Evolutionary conservation across 495 filamentous ascomycete species (phyloP).

Genomic region (Lasiosphaeriaceae sp.): DNA sequence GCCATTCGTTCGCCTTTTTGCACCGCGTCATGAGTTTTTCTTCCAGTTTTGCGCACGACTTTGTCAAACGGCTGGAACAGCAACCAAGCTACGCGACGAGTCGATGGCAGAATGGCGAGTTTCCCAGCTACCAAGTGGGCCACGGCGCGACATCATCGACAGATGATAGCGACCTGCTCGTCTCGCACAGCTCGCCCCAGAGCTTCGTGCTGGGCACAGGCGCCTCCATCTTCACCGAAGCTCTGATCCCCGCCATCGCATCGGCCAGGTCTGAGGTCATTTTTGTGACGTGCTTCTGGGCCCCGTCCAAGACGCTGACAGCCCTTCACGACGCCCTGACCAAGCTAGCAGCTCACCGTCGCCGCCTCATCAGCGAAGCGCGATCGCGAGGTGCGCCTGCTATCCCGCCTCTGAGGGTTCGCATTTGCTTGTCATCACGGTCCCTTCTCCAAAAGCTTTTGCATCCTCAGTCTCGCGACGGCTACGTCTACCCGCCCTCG

Average conservation of each 20-base stretch:
- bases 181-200: conserved; percentile 41
- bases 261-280: conserved; percentile 58
- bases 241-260: conserved; percentile 53
- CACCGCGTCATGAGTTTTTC: conserved; percentile 5
- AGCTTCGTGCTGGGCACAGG: conserved; percentile 57
- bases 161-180: conserved; percentile 34
- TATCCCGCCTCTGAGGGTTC: conserved; percentile 15
- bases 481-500: conserved; percentile 53
- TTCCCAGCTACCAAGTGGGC: conserved; percentile 15
- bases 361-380: conserved; percentile 13
- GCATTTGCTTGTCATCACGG: conserved; percentile 57
- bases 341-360: conserved; percentile 45
- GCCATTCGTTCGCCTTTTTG: neutral
- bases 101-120: conserved; percentile 4
- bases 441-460: conserved; percentile 65
- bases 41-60: conserved; percentile 21
- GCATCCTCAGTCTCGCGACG: conserved; percentile 54
- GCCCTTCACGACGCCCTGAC: conserved; percentile 46
- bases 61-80: conserved; percentile 17
- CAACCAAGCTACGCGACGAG: neutral
- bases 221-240: conserved; percentile 46
- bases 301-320: conserved; percentile 49
- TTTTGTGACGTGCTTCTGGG: conserved; percentile 78
- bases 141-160: conserved; percentile 12
- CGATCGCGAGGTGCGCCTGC: conserved; percentile 4